Conservation (phyloP, 1,139 yeast genomes). For the Pichia inconspicua region DNA sequence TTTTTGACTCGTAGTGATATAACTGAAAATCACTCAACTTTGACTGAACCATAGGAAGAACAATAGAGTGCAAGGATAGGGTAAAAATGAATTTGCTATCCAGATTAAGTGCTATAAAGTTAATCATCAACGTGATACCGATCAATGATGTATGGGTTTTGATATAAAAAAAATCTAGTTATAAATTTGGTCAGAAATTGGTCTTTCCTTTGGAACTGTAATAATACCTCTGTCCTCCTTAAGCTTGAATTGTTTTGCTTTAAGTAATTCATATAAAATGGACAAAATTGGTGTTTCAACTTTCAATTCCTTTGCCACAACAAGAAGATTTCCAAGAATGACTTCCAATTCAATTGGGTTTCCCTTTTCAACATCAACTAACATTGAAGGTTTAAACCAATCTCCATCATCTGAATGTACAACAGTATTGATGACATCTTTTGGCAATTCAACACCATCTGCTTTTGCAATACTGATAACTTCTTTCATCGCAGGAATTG, state of each 20-base stretch:
- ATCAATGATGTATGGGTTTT: too few species aligned
- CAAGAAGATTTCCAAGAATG: slow-evolving; percentile 46
- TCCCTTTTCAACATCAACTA: slow-evolving; percentile 43
- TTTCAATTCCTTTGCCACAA: slow-evolving; percentile 36
- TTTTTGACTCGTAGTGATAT: too few species aligned
- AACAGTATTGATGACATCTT: slow-evolving; percentile 31
- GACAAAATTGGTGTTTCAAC: slow-evolving; percentile 41
- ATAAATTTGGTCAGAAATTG: slow-evolving; percentile 5
- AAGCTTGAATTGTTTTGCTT: slow-evolving; percentile 35
- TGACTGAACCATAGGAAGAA: too few species aligned
- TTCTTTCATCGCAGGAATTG: slow-evolving; percentile 47
- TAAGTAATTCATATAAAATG: slow-evolving; percentile 33
- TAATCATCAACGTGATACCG: too few species aligned
- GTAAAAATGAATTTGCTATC: too few species aligned
- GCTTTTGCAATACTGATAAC: slow-evolving; percentile 42
- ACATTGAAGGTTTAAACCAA: slow-evolving; percentile 52
- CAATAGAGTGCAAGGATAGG: too few species aligned
- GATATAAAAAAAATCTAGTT: background rate
- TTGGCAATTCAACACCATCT: slow-evolving; percentile 42
- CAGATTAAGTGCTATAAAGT: too few species aligned
- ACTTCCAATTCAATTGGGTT: slow-evolving; percentile 50
- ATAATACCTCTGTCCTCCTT: slow-evolving; percentile 35
- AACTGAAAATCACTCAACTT: too few species aligned
- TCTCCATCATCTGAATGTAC: slow-evolving; percentile 48
- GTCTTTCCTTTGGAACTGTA: slow-evolving; percentile 24